phyloP scores from a whole-genome alignment of 345 rosid species.

The Citrus australasica region DNA sequence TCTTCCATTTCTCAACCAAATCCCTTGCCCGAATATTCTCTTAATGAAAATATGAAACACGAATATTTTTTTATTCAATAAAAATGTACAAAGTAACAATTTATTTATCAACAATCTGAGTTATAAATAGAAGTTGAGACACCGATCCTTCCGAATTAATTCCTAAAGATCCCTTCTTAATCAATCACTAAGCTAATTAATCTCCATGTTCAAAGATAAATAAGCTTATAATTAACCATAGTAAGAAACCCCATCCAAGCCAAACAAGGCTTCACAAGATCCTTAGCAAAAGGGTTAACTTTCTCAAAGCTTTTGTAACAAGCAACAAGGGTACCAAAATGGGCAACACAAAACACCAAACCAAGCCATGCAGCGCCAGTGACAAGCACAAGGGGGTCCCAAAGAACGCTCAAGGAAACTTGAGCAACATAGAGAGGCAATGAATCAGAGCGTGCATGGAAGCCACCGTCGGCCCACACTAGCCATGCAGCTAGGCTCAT shows the following conservation, averaged over 20 bases:
- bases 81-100: background rate
- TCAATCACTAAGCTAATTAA: background rate
- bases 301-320: constrained; percentile 19
- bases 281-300: constrained; percentile 17
- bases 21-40: background rate
- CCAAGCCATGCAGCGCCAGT: constrained; percentile 29
- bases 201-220: background rate
- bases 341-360: constrained; percentile 13
- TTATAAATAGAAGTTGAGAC: background rate
- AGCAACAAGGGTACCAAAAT: constrained; percentile 28
- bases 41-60: no score
- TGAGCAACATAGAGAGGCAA: constrained; percentile 34
- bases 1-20: no score
- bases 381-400: constrained; percentile 41
- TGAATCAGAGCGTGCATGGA: constrained; percentile 8
- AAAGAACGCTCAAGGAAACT: constrained; percentile 23
- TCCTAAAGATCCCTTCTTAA: background rate
- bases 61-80: no score
- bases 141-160: background rate
- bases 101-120: background rate
- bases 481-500: constrained; percentile 40
- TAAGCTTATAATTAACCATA: constrained; percentile 22
- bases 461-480: constrained; percentile 34
- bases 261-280: constrained; percentile 32
- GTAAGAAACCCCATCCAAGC: constrained; percentile 33